Evolutionary conservation across 345 rosid genomes (phyloP).

Genomic region (Mallotus nudiflorus): DNA sequence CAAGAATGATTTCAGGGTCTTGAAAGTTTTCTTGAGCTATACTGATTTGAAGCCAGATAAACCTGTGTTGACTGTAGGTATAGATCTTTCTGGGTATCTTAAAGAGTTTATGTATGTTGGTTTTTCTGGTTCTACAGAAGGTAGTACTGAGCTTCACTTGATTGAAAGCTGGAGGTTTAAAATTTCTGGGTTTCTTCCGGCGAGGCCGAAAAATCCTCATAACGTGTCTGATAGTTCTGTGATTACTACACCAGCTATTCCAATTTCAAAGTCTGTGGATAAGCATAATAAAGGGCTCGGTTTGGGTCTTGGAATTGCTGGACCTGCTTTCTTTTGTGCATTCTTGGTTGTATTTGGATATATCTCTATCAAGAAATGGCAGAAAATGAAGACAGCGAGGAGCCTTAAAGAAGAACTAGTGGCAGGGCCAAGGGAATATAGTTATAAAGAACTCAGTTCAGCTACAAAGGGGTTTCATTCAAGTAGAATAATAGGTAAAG

Average conservation of each 20-base stretch:
- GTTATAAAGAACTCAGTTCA: constrained; percentile 64
- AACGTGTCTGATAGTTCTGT: constrained; percentile 75
- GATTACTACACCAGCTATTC: constrained; percentile 34
- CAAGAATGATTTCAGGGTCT: constrained; percentile 60
- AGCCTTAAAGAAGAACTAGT: constrained; percentile 64
- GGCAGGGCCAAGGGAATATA: constrained; percentile 69
- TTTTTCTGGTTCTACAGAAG: constrained; percentile 92
- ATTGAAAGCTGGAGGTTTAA: constrained; percentile 75
- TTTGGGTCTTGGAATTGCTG: constrained; percentile 76
- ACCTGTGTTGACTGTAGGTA: constrained; percentile 51
- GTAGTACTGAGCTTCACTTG: constrained; percentile 86
- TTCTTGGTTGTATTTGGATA: constrained; percentile 63
- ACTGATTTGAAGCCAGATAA: constrained; percentile 53
- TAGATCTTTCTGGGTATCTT: constrained; percentile 66
- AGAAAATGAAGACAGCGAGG: constrained; percentile 44
- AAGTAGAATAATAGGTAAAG: constrained; percentile 75
- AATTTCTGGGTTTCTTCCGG: constrained; percentile 62
- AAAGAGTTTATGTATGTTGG: constrained; percentile 67
- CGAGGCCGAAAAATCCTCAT: constrained; percentile 57
- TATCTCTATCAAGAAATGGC: constrained; percentile 62
- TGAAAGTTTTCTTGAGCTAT: constrained; percentile 70
- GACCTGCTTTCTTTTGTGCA: constrained; percentile 68
- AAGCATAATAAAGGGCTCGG: constrained; percentile 49
- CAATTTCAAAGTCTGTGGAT: constrained; percentile 35
- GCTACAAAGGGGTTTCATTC: constrained; percentile 89